Evolutionary conservation across 2,329 filamentous ascomycete genomes (phyloP).

Genomic region (Colletotrichum navitas): DNA sequence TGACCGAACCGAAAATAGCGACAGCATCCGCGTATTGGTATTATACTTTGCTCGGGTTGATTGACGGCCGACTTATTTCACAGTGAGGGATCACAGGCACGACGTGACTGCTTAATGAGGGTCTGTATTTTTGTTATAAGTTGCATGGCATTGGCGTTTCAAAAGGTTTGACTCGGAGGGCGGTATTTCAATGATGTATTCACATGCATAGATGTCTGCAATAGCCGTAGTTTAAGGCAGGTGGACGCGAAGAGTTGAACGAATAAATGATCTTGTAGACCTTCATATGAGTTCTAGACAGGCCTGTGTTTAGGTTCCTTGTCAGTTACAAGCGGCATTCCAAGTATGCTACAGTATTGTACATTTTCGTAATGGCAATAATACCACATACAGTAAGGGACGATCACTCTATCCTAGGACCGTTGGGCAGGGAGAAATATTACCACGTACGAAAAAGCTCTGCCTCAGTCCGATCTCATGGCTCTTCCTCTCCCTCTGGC

Average conservation of each 20-base stretch:
- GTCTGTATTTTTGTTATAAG: slow-evolving; percentile 5
- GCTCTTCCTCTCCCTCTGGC: background rate
- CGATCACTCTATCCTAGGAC: too few relatives aligned
- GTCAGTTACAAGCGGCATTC: background rate
- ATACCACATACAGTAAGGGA: background rate
- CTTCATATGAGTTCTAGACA: background rate
- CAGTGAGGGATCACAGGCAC: background rate
- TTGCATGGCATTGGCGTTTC: slow-evolving; percentile 42
- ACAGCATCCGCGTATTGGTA: background rate
- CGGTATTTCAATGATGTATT: background rate
- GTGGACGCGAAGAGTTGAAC: background rate
- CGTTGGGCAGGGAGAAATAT: background rate
- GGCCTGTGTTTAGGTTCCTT: background rate
- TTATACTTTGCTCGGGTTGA: slow-evolving; percentile 12
- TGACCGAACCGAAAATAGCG: too few relatives aligned
- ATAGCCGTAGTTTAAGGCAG: background rate
- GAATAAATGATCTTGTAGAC: slow-evolving; percentile 4
- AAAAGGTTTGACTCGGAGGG: background rate
- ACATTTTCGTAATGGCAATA: background rate
- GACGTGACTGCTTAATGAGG: slow-evolving; percentile 15
- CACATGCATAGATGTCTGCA: background rate
- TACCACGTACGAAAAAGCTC: background rate
- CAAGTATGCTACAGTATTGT: background rate
- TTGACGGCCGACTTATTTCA: slow-evolving; percentile 27
- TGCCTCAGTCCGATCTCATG: background rate